A percentile compares a stretch with the other conserved stretches of the same genome.
Evolutionary conservation across 2,329 filamentous ascomycete genomes (phyloP).

Genomic region (Colletotrichum gigasporum): DNA sequence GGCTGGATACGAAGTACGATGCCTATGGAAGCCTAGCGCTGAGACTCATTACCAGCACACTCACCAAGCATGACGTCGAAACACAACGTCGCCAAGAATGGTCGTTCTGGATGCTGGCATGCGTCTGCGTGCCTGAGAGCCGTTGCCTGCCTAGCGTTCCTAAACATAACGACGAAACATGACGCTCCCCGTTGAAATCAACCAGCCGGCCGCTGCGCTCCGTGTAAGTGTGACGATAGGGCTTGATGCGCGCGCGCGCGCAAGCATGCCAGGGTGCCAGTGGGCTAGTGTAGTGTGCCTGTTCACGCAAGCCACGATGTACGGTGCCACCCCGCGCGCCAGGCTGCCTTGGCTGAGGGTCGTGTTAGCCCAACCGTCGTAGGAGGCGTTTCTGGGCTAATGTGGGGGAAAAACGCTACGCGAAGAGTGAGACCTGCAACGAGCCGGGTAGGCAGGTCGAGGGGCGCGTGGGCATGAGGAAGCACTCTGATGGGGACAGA

Average conservation of each 20-base stretch:
- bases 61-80: background rate
- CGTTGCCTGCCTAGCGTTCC: background rate
- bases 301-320: background rate
- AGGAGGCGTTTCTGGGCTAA: background rate
- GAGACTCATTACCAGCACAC: background rate
- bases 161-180: background rate
- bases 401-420: background rate
- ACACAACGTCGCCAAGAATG: no score
- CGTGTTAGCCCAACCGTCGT: constrained; percentile 19
- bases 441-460: no score
- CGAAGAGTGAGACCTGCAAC: background rate
- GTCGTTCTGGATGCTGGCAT: background rate
- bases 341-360: constrained; percentile 24
- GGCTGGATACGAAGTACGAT: no score
- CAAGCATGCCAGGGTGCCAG: no score
- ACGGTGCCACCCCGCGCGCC: background rate
- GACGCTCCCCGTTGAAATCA: background rate
- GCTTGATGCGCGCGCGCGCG: background rate
- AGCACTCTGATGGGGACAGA: no score
- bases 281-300: no score
- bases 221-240: background rate
- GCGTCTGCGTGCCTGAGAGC: background rate
- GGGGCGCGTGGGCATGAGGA: no score
- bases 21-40: background rate
- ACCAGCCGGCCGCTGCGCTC: background rate